phyloP scores from a whole-genome alignment of 352 stramenopile genomes.

The Globisporangium middletonii region DNA sequence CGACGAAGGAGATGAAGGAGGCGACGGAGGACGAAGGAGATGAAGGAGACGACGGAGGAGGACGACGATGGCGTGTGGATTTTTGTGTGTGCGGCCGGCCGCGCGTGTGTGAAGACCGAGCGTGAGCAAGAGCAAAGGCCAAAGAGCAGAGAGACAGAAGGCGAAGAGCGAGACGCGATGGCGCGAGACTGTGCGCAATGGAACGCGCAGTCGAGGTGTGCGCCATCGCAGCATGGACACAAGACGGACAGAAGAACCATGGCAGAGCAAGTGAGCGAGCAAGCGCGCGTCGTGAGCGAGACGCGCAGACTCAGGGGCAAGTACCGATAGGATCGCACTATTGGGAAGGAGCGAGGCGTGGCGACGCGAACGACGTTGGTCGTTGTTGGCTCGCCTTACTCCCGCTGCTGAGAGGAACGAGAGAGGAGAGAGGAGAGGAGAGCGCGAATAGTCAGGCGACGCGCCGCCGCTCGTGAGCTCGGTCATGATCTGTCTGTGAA shows the following conservation, averaged over 20 bases:
- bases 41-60: not conserved
- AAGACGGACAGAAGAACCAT: conserved; percentile 1
- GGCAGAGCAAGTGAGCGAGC: not conserved
- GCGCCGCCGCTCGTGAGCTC: not conserved
- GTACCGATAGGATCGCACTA: conserved; percentile 13
- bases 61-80: not conserved
- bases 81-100: no score
- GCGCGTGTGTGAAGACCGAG: no score
- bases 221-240: not conserved
- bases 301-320: not conserved
- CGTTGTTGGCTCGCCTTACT: not conserved
- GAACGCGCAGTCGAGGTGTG: conserved; percentile 27
- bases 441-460: not conserved
- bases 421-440: no score
- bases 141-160: not conserved
- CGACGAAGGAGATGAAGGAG: no score
- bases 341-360: conserved; percentile 3
- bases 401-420: not conserved
- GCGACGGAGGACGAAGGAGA: no score
- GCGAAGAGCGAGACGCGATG: conserved; percentile 1
- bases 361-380: not conserved
- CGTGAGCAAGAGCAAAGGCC: no score
- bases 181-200: conserved; percentile 21
- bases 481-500: not conserved
- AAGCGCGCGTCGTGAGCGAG: not conserved